Evolutionary conservation across 1,284 basidiomycete species (phyloP).

Genomic region (Apiotrichum gracile): DNA sequence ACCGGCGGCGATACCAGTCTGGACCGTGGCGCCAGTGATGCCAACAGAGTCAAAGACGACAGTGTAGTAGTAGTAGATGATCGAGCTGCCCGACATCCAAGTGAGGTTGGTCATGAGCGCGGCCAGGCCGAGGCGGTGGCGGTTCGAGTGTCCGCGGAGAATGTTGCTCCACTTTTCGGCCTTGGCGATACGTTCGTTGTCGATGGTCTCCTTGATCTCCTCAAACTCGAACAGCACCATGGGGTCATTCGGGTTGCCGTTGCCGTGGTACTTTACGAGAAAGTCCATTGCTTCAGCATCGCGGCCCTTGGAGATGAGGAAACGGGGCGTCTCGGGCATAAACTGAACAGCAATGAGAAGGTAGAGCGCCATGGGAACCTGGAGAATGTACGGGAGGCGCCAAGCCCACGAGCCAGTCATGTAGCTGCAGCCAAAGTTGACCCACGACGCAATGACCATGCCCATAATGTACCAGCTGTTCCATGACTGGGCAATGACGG

Average conservation of each 20-base stretch:
- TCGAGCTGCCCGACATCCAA: conserved; percentile 30
- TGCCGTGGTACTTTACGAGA: conserved; percentile 71
- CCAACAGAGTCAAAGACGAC: conserved; percentile 44
- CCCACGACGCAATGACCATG: conserved; percentile 19
- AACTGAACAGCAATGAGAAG: conserved; percentile 47
- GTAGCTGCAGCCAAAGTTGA: conserved; percentile 24
- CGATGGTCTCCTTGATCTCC: conserved; percentile 71
- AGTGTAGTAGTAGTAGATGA: conserved; percentile 48
- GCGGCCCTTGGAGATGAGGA: conserved; percentile 37
- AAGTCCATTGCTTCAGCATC: conserved; percentile 68
- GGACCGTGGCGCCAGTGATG: conserved; percentile 41
- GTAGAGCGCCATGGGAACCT: conserved; percentile 42
- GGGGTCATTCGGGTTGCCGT: conserved; percentile 58
- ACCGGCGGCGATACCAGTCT: conserved; percentile 48
- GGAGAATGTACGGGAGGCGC: conserved; percentile 46
- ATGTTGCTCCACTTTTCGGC: conserved; percentile 43
- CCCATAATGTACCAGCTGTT: conserved; percentile 41
- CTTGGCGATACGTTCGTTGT: conserved; percentile 54
- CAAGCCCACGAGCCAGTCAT: conserved; percentile 33
- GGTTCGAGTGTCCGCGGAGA: conserved; percentile 31
- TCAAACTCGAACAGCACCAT: conserved; percentile 71
- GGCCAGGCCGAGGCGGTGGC: conserved; percentile 41
- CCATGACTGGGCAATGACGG: conserved; percentile 40
- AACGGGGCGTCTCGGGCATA: conserved; percentile 47
- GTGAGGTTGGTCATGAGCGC: conserved; percentile 44